Conservation (phyloP, 2,329 filamentous ascomycete species). For the Microsporum canis region DNA sequence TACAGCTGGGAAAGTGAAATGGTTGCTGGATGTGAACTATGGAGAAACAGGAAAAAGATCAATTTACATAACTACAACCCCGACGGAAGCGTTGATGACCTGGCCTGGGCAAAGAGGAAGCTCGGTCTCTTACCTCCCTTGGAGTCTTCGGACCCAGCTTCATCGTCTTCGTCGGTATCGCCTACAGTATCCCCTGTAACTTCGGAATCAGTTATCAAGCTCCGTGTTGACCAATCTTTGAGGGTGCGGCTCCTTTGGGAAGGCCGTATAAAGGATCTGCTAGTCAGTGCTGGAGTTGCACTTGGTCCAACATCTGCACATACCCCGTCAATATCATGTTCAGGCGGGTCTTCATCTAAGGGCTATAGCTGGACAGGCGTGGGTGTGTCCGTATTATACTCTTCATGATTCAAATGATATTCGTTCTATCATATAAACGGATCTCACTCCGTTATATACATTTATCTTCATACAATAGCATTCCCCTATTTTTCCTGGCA, state of each 20-base stretch:
- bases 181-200: conserved; percentile 26
- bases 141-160: conserved; percentile 7
- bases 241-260: conserved; percentile 85
- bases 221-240: conserved; percentile 77
- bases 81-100: conserved; percentile 26
- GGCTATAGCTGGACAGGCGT: conserved; percentile 32
- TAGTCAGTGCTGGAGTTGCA: conserved; percentile 81
- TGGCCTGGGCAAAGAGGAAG: conserved; percentile 35
- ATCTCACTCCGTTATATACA: not conserved
- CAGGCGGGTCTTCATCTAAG: conserved; percentile 19
- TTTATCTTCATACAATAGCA: not conserved
- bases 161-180: conserved; percentile 39
- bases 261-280: conserved; percentile 76
- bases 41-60: conserved; percentile 47
- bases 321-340: conserved; percentile 18
- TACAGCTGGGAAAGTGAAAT: conserved; percentile 97
- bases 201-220: conserved; percentile 79
- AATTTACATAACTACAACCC: not conserved
- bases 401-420: conserved; percentile 22
- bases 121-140: conserved; percentile 18
- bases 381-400: conserved; percentile 34
- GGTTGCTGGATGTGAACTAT: conserved; percentile 83
- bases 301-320: conserved; percentile 47
- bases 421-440: not conserved
- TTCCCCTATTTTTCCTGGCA: not conserved